Evolutionary conservation across 139 green algal species (phyloP).

Genomic region (Eudorina sp.): DNA sequence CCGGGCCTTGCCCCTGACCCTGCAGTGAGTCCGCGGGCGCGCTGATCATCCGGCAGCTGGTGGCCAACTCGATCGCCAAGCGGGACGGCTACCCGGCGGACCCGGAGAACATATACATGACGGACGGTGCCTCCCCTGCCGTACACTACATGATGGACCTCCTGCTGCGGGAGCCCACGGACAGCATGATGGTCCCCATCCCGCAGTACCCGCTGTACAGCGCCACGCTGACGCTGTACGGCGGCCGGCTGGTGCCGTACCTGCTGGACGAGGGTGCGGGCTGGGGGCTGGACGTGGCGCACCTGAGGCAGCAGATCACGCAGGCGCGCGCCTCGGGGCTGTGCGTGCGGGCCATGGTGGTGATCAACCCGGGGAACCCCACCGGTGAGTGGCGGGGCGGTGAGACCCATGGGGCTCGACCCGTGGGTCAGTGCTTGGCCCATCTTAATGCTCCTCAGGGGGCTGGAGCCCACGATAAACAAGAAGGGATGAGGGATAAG

Average conservation of each 20-base stretch:
- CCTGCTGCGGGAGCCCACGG: constrained; percentile 67
- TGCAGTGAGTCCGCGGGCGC: constrained; percentile 65
- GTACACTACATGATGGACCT: constrained; percentile 85
- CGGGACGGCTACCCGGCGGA: constrained; percentile 77
- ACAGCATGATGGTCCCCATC: constrained; percentile 89
- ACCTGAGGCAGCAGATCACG: constrained; percentile 65
- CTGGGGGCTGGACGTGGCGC: constrained; percentile 81
- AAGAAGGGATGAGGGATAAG: too few relatives aligned
- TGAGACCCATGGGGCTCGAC: too few relatives aligned
- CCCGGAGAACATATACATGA: constrained; percentile 88
- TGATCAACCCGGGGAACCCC: constrained; percentile 98
- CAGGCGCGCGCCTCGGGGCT: neutral
- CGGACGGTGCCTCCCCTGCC: constrained; percentile 81
- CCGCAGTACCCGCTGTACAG: constrained; percentile 89
- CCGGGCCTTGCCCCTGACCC: too few relatives aligned
- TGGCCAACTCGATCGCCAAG: constrained; percentile 79
- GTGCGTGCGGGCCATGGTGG: constrained; percentile 81
- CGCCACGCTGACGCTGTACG: constrained; percentile 88
- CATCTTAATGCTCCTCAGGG: too few relatives aligned
- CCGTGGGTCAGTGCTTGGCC: too few relatives aligned
- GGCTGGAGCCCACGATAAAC: too few relatives aligned
- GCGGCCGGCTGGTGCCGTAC: constrained; percentile 91
- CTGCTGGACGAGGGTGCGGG: constrained; percentile 86
- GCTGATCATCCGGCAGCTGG: constrained; percentile 75
- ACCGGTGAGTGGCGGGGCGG: constrained; percentile 69